phyloP scores from a whole-genome alignment of 495 filamentous ascomycete species.

The Podospora australis region DNA sequence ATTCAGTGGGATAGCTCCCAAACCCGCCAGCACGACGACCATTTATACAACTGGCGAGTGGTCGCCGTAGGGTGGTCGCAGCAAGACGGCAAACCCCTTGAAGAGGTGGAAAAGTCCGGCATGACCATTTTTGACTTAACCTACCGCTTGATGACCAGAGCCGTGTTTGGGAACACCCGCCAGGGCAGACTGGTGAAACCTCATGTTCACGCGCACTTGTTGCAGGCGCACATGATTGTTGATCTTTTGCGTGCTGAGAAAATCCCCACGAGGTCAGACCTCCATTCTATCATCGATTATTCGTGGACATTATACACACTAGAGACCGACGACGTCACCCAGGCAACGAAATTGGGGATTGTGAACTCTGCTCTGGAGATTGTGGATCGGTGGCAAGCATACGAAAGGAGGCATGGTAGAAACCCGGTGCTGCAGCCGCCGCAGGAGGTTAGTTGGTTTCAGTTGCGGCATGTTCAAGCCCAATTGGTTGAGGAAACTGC shows the following conservation, averaged over 20 bases:
- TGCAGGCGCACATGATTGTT: neutral
- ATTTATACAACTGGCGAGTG: constrained; percentile 1
- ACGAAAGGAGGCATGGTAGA: no score
- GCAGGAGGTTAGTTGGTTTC: neutral
- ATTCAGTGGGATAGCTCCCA: neutral
- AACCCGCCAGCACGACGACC: constrained; percentile 1
- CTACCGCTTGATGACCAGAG: neutral
- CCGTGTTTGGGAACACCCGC: neutral
- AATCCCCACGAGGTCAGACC: neutral
- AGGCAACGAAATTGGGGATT: neutral
- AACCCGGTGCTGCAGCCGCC: neutral
- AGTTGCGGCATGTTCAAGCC: neutral
- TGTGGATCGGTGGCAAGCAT: neutral
- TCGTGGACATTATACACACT: neutral
- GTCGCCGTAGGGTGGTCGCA: neutral
- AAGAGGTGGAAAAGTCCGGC: neutral
- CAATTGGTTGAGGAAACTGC: neutral
- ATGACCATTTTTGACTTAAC: neutral
- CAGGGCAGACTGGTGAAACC: neutral
- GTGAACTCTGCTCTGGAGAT: neutral
- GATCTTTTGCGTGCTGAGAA: neutral
- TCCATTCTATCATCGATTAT: neutral
- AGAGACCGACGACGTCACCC: neutral
- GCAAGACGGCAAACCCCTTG: neutral
- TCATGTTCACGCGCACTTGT: neutral